Evolutionary conservation across 2,329 filamentous ascomycete genomes (phyloP), one percentile per base, ranked within the genome.

Genomic region (Drechslerella coelobrocha): DNA sequence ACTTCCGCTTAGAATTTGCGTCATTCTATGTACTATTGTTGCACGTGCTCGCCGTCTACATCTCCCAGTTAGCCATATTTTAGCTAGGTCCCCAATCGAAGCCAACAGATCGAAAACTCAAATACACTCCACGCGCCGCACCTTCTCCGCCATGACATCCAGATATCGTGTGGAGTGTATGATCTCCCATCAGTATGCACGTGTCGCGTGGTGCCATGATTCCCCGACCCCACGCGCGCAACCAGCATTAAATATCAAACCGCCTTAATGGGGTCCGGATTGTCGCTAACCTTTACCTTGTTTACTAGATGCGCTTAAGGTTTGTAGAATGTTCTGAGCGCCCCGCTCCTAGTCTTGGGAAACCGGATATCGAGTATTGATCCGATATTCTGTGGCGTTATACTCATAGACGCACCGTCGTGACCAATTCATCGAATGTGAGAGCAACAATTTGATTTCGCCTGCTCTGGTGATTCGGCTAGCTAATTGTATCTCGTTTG

Each of bases 101-200:
- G n/a, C 55, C 5, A 23, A 10, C 17, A 5, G 10, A 8, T n/a
- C 47, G 3, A 37, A 51, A 24, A 47, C n/a, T 45, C 24, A 27
- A 31, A 29, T n/a, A 14, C 24, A 27, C 23, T 24, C 29, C 6
- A 31, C 29, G 10, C 7, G 23, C 50, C 24, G 39, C n/a, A n/a
- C 27, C 8, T 21, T 51, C 19, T 48, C 5, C 41, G 39, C 52
- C 21, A 71, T 71, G 66, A 71, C 66, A 23, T 71, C 66, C 14
- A 71, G 66, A 71, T 71, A 71, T 26, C 66, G 66, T 21, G 66
- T 71, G 41, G 66, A 71, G 52, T 71, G 66, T 71, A 71, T 41
- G 59, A 17, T 27, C 29, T 12, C 45, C 17, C 29, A 34, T 21
- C 48, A 7, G 29, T 37, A 27, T 6, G 14, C 14, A 39, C 4